These are phyloP conservation scores for Zopfia rhizophila DNA, from an alignment of 2,329 filamentous ascomycete genomes.

Conservation along the genomic window DNA sequence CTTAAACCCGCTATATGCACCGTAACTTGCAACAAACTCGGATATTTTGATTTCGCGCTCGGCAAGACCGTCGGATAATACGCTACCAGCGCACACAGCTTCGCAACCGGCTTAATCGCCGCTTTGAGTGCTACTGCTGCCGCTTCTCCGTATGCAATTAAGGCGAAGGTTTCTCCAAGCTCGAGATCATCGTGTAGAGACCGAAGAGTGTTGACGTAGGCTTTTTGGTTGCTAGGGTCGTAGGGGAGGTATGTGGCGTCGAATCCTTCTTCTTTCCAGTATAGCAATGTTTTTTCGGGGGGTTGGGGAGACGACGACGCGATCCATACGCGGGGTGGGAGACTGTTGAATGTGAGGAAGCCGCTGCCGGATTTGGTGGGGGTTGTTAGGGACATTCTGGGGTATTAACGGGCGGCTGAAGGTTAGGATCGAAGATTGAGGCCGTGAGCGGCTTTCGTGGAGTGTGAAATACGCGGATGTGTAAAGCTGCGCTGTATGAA, in stretches of 20 bases:
- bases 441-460: too few relatives aligned
- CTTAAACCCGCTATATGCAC: slow-evolving; percentile 55
- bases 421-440: too few relatives aligned
- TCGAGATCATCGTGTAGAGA: slow-evolving; percentile 52
- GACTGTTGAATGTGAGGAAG: slow-evolving; percentile 51
- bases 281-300: slow-evolving; percentile 49
- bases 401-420: too few relatives aligned
- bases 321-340: slow-evolving; percentile 51
- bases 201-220: slow-evolving; percentile 46
- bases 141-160: slow-evolving; percentile 54
- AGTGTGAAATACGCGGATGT: too few relatives aligned
- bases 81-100: slow-evolving; percentile 52
- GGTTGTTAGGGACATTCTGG: slow-evolving; percentile 39
- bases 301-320: slow-evolving; percentile 51
- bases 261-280: slow-evolving; percentile 57
- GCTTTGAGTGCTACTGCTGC: slow-evolving; percentile 53
- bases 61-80: slow-evolving; percentile 56
- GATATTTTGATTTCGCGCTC: slow-evolving; percentile 50
- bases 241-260: slow-evolving; percentile 52
- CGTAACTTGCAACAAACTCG: slow-evolving; percentile 48
- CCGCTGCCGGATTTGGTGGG: slow-evolving; percentile 38
- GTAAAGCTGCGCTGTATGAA: too few relatives aligned
- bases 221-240: slow-evolving; percentile 31
- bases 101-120: slow-evolving; percentile 53
- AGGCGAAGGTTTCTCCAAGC: slow-evolving; percentile 48